Evolutionary conservation across 2,329 filamentous ascomycete species (phyloP).

Genomic region (Aspergillus caelatus): DNA sequence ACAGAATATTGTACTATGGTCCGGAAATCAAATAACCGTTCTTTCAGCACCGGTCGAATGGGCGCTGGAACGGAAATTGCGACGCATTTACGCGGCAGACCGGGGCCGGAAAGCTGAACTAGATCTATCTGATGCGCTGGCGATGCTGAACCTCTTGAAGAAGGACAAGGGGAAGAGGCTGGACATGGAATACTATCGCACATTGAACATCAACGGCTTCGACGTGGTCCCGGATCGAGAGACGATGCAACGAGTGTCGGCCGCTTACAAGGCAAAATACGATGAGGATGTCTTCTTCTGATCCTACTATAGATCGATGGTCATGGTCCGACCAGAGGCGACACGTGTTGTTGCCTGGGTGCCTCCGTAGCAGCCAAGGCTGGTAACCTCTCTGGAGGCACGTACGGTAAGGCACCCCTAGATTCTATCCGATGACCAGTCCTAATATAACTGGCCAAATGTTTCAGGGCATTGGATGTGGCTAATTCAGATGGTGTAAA

Average conservation of each 20-base stretch:
- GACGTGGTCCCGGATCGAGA: constrained; percentile 30
- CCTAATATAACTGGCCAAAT: background rate
- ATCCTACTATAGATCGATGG: background rate
- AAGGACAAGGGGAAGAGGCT: constrained; percentile 25
- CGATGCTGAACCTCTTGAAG: constrained; percentile 31
- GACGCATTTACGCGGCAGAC: constrained; percentile 30
- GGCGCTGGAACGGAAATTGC: constrained; percentile 39
- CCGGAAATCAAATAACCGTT: constrained; percentile 30
- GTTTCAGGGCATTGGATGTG: background rate
- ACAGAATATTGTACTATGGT: constrained; percentile 35
- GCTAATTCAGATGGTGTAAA: constrained; percentile 22
- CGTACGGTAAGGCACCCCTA: background rate
- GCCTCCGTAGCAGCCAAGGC: background rate
- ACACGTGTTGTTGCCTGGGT: no score
- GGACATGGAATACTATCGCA: constrained; percentile 29
- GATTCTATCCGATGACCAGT: background rate
- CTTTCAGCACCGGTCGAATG: constrained; percentile 39
- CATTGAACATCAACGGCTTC: constrained; percentile 31
- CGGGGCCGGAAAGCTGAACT: constrained; percentile 27
- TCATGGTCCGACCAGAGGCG: background rate
- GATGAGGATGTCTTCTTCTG: constrained; percentile 28
- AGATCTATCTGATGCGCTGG: constrained; percentile 34
- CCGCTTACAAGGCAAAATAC: constrained; percentile 29
- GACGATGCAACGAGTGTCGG: constrained; percentile 34
- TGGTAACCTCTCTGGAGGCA: no score